A percentile compares a stretch with the other conserved stretches of the same genome.
Conservation (phyloP, 2,329 filamentous ascomycete genomes). For the Chaetomium sp. region DNA sequence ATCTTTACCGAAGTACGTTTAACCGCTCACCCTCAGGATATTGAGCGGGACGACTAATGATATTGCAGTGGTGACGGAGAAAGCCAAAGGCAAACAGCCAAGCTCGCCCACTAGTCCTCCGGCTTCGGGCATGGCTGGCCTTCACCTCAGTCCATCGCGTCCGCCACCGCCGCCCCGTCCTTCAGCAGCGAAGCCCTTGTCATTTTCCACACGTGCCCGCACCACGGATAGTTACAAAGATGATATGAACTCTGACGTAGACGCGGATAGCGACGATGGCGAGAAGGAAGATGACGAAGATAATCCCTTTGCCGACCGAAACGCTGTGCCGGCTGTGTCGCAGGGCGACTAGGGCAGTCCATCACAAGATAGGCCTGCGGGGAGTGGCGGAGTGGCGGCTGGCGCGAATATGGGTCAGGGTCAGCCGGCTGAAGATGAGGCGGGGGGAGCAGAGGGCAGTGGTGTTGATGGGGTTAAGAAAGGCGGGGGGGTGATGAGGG, state of each 20-base stretch:
- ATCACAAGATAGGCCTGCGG: neutral
- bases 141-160: constrained; percentile 47
- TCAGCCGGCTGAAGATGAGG: neutral
- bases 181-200: constrained; percentile 52
- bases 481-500: neutral
- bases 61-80: constrained; percentile 55
- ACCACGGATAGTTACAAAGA: constrained; percentile 45
- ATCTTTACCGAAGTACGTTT: constrained; percentile 61
- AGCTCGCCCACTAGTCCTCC: constrained; percentile 46
- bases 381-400: neutral
- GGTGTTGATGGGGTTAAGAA: neutral
- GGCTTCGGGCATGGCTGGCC: constrained; percentile 47
- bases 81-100: constrained; percentile 53
- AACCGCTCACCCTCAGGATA: neutral
- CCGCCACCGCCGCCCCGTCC: constrained; percentile 52
- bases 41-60: neutral
- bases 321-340: constrained; percentile 63
- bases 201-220: constrained; percentile 49
- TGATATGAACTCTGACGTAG: constrained; percentile 39
- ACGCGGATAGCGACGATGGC: constrained; percentile 42
- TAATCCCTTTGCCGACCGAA: constrained; percentile 83
- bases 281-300: constrained; percentile 75
- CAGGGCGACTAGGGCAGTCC: constrained; percentile 41
- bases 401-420: too few species aligned
- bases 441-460: neutral